These are phyloP conservation scores for Daedalea quercina DNA, from an alignment of 768 basidiomycete genomes.

Conservation along the genomic window DNA sequence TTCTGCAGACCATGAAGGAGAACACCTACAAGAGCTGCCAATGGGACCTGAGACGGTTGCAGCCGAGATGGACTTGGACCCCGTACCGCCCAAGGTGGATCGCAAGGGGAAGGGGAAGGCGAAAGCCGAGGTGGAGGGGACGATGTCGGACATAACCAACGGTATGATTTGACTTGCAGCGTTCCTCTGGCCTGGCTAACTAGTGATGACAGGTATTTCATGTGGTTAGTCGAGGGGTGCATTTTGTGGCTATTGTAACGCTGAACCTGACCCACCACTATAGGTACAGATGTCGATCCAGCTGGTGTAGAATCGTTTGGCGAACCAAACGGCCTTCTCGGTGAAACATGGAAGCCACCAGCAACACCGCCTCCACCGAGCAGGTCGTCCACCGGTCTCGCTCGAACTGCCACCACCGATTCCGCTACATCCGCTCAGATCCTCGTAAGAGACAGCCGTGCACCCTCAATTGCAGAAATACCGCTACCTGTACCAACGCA, in stretches of 20 bases:
- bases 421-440: neutral
- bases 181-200: neutral
- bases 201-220: neutral
- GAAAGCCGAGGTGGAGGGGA: slow-evolving; percentile 19
- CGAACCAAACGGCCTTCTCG: neutral
- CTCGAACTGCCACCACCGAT: neutral
- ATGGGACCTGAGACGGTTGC: slow-evolving; percentile 1
- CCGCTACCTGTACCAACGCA: neutral
- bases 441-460: neutral
- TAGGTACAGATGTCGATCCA: neutral
- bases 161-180: slow-evolving; percentile 20
- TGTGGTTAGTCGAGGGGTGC: neutral
- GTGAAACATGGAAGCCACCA: neutral
- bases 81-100: neutral
- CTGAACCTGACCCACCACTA: neutral
- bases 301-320: neutral
- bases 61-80: neutral
- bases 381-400: neutral
- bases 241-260: neutral
- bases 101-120: slow-evolving; percentile 29
- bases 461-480: neutral
- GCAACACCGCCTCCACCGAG: slow-evolving; percentile 2
- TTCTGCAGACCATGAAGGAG: slow-evolving; percentile 8
- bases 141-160: slow-evolving; percentile 39
- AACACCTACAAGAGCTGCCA: neutral